Evolutionary conservation across 1,284 basidiomycete genomes (phyloP).

Genomic region (Austroboletus olivaceoglutinosus): DNA sequence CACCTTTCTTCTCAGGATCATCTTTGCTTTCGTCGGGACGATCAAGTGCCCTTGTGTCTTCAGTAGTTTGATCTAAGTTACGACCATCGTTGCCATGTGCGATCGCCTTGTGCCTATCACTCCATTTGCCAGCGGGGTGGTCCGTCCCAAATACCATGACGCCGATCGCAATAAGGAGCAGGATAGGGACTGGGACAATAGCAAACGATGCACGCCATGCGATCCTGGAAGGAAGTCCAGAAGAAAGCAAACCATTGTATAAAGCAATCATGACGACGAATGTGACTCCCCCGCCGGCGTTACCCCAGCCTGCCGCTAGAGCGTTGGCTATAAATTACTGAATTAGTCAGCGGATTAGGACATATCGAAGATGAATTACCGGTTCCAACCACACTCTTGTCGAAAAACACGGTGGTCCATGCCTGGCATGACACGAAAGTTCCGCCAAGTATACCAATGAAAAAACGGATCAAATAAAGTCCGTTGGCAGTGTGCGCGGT

Average conservation of each 20-base stretch:
- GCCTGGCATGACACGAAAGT: slow-evolving; percentile 59
- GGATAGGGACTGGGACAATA: slow-evolving; percentile 56
- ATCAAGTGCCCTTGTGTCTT: background rate
- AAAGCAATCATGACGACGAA: slow-evolving; percentile 62
- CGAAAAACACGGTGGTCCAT: slow-evolving; percentile 62
- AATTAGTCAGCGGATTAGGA: background rate
- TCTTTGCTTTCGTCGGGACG: background rate
- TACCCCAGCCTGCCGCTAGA: slow-evolving; percentile 54
- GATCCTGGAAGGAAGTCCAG: slow-evolving; percentile 43
- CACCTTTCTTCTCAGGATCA: slow-evolving; percentile 16
- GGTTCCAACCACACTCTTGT: slow-evolving; percentile 57
- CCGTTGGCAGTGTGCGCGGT: slow-evolving; percentile 44
- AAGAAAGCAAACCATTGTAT: slow-evolving; percentile 43
- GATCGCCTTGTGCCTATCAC: slow-evolving; percentile 48
- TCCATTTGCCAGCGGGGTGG: slow-evolving; percentile 61
- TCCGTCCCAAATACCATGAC: slow-evolving; percentile 56
- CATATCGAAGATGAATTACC: slow-evolving; percentile 10
- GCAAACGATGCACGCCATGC: slow-evolving; percentile 62
- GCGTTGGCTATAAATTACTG: slow-evolving; percentile 40
- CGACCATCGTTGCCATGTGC: background rate
- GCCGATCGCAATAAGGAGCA: slow-evolving; percentile 45
- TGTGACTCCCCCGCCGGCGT: slow-evolving; percentile 51
- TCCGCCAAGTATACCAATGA: slow-evolving; percentile 52
- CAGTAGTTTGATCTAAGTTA: background rate
- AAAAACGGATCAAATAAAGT: slow-evolving; percentile 41